These are phyloP conservation scores for Pichia eremophila DNA, from an alignment of 805 yeast species.

Conservation along the genomic window DNA sequence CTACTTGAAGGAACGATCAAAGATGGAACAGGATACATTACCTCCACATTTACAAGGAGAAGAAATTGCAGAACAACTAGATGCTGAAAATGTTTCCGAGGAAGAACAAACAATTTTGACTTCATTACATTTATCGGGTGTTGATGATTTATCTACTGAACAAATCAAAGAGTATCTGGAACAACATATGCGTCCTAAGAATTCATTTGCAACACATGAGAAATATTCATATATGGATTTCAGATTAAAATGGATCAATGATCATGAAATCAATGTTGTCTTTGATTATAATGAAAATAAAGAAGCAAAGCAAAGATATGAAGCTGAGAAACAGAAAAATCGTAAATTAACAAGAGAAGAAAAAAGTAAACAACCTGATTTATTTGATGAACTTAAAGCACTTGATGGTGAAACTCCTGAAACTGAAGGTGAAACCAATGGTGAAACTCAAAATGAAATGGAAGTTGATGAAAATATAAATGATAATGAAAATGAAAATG, in stretches of 20 bases:
- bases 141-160: conserved; percentile 51
- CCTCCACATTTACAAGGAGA: neutral
- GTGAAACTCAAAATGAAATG: neutral
- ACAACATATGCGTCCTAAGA: conserved; percentile 30
- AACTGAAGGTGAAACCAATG: no score
- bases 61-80: neutral
- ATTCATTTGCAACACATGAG: conserved; percentile 21
- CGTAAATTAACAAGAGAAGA: conserved; percentile 9
- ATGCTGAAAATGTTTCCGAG: neutral
- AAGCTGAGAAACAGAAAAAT: conserved; percentile 14
- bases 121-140: conserved; percentile 47
- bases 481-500: neutral
- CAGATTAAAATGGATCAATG: conserved; percentile 59
- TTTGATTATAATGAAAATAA: conserved; percentile 25
- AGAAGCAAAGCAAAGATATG: conserved; percentile 16
- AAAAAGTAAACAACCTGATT: neutral
- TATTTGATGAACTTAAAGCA: neutral
- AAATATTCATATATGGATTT: conserved; percentile 25
- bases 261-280: conserved; percentile 45
- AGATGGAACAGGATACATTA: no score
- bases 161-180: conserved; percentile 51
- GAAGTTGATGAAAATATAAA: neutral
- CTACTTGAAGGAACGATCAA: no score
- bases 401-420: neutral
- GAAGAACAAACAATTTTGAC: conserved; percentile 31